Evolutionary conservation across 805 yeast genomes (phyloP), one percentile per base, ranked within the genome.

Genomic region (Komagataella pastoris): DNA sequence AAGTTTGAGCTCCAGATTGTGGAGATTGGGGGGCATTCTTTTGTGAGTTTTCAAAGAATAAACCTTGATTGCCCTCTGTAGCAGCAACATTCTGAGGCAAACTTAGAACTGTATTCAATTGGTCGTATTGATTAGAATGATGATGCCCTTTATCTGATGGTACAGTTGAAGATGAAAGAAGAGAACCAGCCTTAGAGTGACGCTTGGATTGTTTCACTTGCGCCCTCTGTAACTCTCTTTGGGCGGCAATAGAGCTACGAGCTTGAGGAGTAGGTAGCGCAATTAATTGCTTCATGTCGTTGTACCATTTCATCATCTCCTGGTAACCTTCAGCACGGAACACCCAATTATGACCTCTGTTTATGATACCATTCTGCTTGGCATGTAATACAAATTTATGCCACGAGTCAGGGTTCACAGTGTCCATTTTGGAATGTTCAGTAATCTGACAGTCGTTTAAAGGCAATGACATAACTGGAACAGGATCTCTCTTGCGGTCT

Each of bases 331-430:
- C 93, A n/a, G 95, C 83, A 57, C 95, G 76, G 71, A 91, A 90
- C n/a, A 90, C 93, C 88, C 93, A 88, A 60, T 88, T 89, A 68
- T 90, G 97, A 47, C 88, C 87, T 60, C 88, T 75, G 55, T 81
- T 83, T 55, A 88, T 74, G 54, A 85, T 69, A 12, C 93, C 93
- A 54, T 81, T 79, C 56, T 83, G 81, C 60, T 85, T 87, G 17
- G 89, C 80, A 56, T 78, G 80, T 54, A 91, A 70, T 8, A 89
- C 86, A 66, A 91, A 93, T 68, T 89, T 89, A 64, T 81, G 81
- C 53, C 69, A 70, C 3, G 77, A 73, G 49, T 76, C 79, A 17
- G 75, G 70, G 44, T 73, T 64, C 50, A 68, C 71, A 24, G 82
- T 79, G 57, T 84, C 88, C 59, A 80, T 81, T 62, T 81, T 80